These are phyloP conservation scores for Maudiozyma serrabonitensis DNA, from an alignment of 805 yeast species.

Conservation along the genomic window DNA sequence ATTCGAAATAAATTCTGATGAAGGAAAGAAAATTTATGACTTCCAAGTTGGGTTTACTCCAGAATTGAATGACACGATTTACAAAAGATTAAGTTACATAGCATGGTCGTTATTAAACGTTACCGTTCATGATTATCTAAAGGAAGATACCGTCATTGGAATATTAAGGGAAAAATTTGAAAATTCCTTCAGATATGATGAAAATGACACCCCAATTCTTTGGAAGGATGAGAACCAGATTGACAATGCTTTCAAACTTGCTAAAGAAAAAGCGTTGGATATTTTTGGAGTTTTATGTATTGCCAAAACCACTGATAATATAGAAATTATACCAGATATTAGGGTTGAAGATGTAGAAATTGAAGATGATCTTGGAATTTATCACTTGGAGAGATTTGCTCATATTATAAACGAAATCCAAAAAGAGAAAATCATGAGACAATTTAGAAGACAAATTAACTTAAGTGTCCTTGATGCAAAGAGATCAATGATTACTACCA, in stretches of 20 bases:
- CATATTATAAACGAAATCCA: conserved; percentile 49
- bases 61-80: conserved; percentile 34
- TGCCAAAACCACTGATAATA: conserved; percentile 44
- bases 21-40: conserved; percentile 33
- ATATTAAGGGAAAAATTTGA: conserved; percentile 76
- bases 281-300: conserved; percentile 50
- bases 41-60: conserved; percentile 54
- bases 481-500: conserved; percentile 69
- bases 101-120: conserved; percentile 61
- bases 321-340: conserved; percentile 51
- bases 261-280: conserved; percentile 48
- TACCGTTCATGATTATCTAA: conserved; percentile 49
- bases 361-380: conserved; percentile 34
- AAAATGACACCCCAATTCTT: conserved; percentile 67
- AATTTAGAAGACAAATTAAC: conserved; percentile 68
- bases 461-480: conserved; percentile 79
- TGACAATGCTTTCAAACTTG: conserved; percentile 54
- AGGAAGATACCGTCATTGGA: conserved; percentile 54
- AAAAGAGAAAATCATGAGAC: conserved; percentile 44
- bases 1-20: conserved; percentile 17
- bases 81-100: conserved; percentile 36
- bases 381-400: conserved; percentile 39
- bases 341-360: conserved; percentile 29
- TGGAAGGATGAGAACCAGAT: conserved; percentile 71
- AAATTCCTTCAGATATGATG: conserved; percentile 72